These are phyloP conservation scores for Trametopsis cervina DNA, from an alignment of 768 basidiomycete species.

Conservation along the genomic window DNA sequence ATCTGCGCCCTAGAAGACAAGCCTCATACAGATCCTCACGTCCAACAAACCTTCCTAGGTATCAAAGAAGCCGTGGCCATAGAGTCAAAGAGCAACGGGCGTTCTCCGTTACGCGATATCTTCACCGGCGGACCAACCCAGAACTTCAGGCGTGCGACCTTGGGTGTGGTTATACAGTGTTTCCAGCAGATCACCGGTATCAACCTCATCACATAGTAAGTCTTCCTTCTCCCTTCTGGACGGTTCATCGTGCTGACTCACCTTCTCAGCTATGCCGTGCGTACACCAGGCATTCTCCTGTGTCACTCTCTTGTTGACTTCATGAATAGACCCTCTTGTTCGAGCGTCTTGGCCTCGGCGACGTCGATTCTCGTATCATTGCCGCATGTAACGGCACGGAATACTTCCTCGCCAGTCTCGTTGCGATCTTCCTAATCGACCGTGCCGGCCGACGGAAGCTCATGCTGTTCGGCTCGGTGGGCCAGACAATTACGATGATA, in stretches of 20 bases:
- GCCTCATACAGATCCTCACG: slow-evolving; percentile 35
- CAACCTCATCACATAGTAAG: slow-evolving; percentile 59
- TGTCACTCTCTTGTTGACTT: background rate
- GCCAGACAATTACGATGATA: slow-evolving; percentile 51
- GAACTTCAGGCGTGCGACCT: slow-evolving; percentile 50
- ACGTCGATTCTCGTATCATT: slow-evolving; percentile 53
- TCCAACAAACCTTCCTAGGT: slow-evolving; percentile 45
- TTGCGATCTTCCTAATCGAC: slow-evolving; percentile 69
- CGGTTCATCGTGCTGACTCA: background rate
- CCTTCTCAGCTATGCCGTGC: slow-evolving; percentile 23
- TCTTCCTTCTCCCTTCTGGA: slow-evolving; percentile 16
- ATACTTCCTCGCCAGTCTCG: slow-evolving; percentile 63
- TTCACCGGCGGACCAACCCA: slow-evolving; percentile 50
- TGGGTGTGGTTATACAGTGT: slow-evolving; percentile 54
- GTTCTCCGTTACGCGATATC: slow-evolving; percentile 42
- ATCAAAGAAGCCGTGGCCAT: slow-evolving; percentile 46
- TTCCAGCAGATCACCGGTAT: slow-evolving; percentile 68
- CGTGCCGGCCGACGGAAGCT: slow-evolving; percentile 65
- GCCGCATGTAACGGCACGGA: slow-evolving; percentile 67
- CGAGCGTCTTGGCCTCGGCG: slow-evolving; percentile 50
- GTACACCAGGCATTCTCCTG: background rate
- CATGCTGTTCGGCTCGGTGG: slow-evolving; percentile 64
- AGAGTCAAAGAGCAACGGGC: slow-evolving; percentile 24
- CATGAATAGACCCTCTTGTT: slow-evolving; percentile 40
- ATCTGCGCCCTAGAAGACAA: slow-evolving; percentile 57